Evolutionary conservation across 768 basidiomycete genomes (phyloP).

Genomic region (Mycena filopes): DNA sequence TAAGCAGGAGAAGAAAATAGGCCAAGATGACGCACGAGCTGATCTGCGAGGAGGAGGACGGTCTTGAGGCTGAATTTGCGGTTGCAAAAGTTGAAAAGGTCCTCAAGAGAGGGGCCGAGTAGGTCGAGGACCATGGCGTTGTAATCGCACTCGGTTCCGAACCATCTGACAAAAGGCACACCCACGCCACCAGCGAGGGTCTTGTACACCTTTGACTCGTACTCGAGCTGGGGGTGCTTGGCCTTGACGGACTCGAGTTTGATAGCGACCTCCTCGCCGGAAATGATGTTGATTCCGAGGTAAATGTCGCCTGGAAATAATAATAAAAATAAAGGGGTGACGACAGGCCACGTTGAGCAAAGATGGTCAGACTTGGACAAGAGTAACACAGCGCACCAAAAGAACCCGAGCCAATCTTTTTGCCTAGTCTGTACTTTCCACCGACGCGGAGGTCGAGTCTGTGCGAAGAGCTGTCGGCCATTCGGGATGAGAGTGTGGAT

Average conservation of each 20-base stretch:
- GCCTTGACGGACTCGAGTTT: slow-evolving; percentile 99
- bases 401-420: slow-evolving; percentile 99
- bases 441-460: slow-evolving; percentile 90
- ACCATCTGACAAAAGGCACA: slow-evolving; percentile 97
- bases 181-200: slow-evolving; percentile 99
- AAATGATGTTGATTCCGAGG: slow-evolving; percentile 99
- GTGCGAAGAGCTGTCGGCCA: slow-evolving; percentile 78
- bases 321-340: no score
- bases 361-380: slow-evolving; percentile 6
- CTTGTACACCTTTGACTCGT: slow-evolving; percentile 96
- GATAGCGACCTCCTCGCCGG: slow-evolving; percentile 99
- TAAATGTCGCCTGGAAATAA: slow-evolving; percentile 90
- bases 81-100: slow-evolving; percentile 95
- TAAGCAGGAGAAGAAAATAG: slow-evolving; percentile 37
- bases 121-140: slow-evolving; percentile 99
- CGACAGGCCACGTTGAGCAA: slow-evolving; percentile 23
- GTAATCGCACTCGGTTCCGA: slow-evolving; percentile 96
- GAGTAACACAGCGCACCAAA: slow-evolving; percentile 74
- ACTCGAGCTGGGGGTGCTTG: slow-evolving; percentile 99
- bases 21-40: slow-evolving; percentile 73
- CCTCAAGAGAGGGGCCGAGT: slow-evolving; percentile 90
- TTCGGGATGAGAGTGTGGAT: slow-evolving; percentile 31
- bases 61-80: slow-evolving; percentile 98
- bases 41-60: slow-evolving; percentile 94
- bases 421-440: slow-evolving; percentile 97